Evolutionary conservation across 73 alveolate species (phyloP).

Genomic region (Symbiodinium natans): DNA sequence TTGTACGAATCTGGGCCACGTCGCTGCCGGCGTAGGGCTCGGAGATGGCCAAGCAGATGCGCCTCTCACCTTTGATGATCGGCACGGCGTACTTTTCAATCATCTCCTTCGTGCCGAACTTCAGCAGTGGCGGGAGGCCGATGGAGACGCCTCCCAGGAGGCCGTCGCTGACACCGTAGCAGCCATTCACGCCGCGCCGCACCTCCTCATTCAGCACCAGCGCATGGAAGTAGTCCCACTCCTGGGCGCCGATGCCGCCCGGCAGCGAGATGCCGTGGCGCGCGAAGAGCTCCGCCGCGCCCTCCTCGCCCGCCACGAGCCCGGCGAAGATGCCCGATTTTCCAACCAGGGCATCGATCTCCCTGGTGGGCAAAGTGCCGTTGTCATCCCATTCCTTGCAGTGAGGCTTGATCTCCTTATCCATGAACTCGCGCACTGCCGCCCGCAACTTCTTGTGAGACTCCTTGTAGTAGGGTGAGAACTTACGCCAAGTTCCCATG

Average conservation of each 20-base stretch:
- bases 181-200: not conserved
- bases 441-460: slow-evolving; percentile 1
- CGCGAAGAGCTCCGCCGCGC: not conserved
- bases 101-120: not conserved
- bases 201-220: not conserved
- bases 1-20: not conserved
- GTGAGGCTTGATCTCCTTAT: not conserved
- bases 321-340: not conserved
- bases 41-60: slow-evolving; percentile 25
- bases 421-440: not conserved
- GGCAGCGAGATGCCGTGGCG: not conserved
- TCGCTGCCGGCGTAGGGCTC: slow-evolving; percentile 26
- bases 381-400: not conserved
- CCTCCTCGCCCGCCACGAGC: not conserved
- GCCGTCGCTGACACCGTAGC: not conserved
- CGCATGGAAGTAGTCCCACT: not conserved
- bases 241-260: not conserved
- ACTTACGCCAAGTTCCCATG: not conserved
- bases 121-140: slow-evolving; percentile 21
- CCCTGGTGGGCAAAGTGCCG: not conserved
- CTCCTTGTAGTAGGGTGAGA: not conserved
- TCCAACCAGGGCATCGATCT: not conserved
- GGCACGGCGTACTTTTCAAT: not conserved
- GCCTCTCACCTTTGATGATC: not conserved
- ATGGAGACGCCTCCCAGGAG: not conserved